phyloP scores from a whole-genome alignment of 371 early-diverging fungal species.

The Spraguea lophii region DNA sequence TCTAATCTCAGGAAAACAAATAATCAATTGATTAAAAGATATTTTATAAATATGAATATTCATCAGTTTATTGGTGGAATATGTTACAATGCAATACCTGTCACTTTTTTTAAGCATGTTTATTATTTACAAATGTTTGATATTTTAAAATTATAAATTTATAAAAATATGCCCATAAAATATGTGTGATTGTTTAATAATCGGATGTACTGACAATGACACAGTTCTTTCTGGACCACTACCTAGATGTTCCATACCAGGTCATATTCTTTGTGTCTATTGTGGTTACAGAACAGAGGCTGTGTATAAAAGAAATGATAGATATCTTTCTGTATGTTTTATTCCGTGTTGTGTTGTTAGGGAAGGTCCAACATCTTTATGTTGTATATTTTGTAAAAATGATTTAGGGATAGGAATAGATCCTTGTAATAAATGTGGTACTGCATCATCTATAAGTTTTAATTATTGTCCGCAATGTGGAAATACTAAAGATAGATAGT shows the following conservation, averaged over 20 bases:
- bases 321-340: constrained; percentile 6
- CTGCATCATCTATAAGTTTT: neutral
- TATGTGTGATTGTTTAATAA: neutral
- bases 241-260: too few relatives aligned
- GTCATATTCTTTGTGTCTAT: neutral
- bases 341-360: neutral
- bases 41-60: too few relatives aligned
- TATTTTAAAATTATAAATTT: too few relatives aligned
- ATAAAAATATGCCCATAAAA: too few relatives aligned
- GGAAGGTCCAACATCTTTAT: neutral
- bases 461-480: constrained; percentile 10
- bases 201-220: neutral
- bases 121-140: too few relatives aligned
- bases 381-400: constrained; percentile 2
- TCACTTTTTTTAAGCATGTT: too few relatives aligned
- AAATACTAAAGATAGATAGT: too few relatives aligned
- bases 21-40: too few relatives aligned
- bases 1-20: too few relatives aligned
- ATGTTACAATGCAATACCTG: too few relatives aligned
- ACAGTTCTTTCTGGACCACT: neutral
- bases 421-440: constrained; percentile 5
- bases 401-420: neutral
- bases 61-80: too few relatives aligned
- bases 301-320: constrained; percentile 1
- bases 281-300: neutral